phyloP scores from a whole-genome alignment of 2,329 filamentous ascomycete genomes.

The Sporothrix luriei region DNA sequence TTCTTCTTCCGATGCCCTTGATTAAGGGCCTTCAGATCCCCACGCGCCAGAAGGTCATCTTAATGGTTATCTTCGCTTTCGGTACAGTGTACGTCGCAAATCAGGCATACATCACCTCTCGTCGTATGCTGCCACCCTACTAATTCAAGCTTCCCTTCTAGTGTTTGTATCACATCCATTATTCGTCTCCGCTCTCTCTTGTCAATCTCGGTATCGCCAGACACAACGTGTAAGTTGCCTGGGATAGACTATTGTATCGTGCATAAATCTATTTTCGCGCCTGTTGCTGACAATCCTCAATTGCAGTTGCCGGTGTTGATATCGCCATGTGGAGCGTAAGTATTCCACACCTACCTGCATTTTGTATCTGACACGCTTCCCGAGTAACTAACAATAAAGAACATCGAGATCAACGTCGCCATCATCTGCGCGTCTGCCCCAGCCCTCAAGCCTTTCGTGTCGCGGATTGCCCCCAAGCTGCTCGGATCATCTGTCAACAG shows the following conservation, averaged over 20 bases:
- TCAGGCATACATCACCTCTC: not conserved
- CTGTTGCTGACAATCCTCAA: not conserved
- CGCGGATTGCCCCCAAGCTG: not conserved
- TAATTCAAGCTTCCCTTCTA: not conserved
- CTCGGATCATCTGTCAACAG: constrained; percentile 11
- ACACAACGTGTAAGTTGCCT: not conserved
- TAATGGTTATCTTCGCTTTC: constrained; percentile 13
- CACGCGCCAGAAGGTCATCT: not conserved
- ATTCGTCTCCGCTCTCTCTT: constrained; percentile 12
- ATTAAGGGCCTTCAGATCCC: constrained; percentile 19
- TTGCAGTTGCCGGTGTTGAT: constrained; percentile 1
- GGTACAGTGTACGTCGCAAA: constrained; percentile 8
- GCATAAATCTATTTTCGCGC: not conserved
- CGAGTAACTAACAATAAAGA: not conserved
- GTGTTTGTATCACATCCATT: constrained; percentile 20
- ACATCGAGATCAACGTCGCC: constrained; percentile 17
- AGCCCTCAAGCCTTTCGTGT: not conserved
- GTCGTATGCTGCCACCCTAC: not conserved
- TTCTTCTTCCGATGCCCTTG: constrained; percentile 3
- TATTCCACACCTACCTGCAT: not conserved
- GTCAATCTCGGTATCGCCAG: not conserved
- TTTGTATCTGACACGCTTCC: no score
- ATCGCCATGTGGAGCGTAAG: constrained; percentile 24
- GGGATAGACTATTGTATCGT: no score
- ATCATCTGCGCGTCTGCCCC: constrained; percentile 10